Evolutionary conservation across 2,329 filamentous ascomycete species (phyloP).

Genomic region (Cytospora chrysosperma): DNA sequence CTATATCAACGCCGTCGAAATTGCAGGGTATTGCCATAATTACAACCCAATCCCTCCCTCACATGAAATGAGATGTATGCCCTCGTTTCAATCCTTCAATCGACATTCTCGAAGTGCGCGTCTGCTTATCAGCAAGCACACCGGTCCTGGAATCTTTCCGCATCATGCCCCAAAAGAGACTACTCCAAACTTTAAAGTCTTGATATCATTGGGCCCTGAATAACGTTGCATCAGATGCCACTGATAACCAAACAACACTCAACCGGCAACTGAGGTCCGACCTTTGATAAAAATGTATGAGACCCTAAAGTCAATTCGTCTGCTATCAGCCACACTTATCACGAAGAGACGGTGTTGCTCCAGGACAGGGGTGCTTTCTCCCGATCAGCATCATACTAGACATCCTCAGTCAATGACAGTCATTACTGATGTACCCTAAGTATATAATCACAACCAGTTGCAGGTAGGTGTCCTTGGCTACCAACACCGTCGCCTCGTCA

Average conservation of each 20-base stretch:
- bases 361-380: neutral
- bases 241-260: neutral
- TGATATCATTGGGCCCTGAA: neutral
- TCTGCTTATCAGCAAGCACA: too few species aligned
- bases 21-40: too few species aligned
- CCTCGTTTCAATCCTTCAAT: too few species aligned
- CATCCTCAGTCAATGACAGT: neutral
- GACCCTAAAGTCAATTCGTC: neutral
- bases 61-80: too few species aligned
- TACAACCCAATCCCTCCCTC: too few species aligned
- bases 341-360: neutral
- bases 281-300: constrained; percentile 1
- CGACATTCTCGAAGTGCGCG: too few species aligned
- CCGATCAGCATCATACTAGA: neutral
- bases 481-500: neutral
- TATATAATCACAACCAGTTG: too few species aligned
- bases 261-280: neutral
- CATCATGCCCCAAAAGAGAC: neutral
- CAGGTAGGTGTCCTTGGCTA: neutral
- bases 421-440: too few species aligned
- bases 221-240: neutral
- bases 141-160: neutral
- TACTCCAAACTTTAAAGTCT: neutral
- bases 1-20: too few species aligned
- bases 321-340: neutral